Evolutionary conservation across 2,329 filamentous ascomycete genomes (phyloP).

Genomic region (Ophiostoma novo-ulmi): DNA sequence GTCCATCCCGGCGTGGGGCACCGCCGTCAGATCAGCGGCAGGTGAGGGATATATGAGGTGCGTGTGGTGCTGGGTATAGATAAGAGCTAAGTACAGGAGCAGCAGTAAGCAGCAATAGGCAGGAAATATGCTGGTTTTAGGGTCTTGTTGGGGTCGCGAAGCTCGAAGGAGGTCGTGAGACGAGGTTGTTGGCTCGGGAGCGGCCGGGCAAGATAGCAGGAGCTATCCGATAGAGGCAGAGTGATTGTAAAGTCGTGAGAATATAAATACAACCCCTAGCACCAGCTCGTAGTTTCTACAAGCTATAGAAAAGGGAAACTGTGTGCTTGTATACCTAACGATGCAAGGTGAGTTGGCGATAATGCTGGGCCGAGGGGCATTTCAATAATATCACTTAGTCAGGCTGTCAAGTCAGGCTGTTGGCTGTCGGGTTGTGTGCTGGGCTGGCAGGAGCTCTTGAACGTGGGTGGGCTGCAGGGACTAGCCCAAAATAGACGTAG

Average conservation of each 20-base stretch:
- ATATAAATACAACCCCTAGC: too few species aligned
- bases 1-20: conserved; percentile 27
- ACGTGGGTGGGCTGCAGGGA: not conserved
- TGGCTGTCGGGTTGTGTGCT: not conserved
- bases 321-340: not conserved
- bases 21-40: conserved; percentile 18
- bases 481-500: not conserved
- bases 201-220: not conserved
- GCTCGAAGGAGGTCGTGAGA: not conserved
- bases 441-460: conserved; percentile 12
- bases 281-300: not conserved
- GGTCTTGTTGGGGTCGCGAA: not conserved
- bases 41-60: not conserved
- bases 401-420: not conserved
- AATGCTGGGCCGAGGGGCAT: conserved; percentile 16
- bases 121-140: not conserved
- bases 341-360: conserved; percentile 13
- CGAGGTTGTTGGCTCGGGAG: not conserved
- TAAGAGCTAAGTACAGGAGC: not conserved
- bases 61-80: not conserved
- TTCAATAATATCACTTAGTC: not conserved
- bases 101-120: not conserved
- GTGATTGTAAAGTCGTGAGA: not conserved
- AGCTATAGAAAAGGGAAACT: not conserved
- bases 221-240: not conserved